phyloP scores from a whole-genome alignment of 2,329 filamentous ascomycete genomes.

The Neonectria punicea region DNA sequence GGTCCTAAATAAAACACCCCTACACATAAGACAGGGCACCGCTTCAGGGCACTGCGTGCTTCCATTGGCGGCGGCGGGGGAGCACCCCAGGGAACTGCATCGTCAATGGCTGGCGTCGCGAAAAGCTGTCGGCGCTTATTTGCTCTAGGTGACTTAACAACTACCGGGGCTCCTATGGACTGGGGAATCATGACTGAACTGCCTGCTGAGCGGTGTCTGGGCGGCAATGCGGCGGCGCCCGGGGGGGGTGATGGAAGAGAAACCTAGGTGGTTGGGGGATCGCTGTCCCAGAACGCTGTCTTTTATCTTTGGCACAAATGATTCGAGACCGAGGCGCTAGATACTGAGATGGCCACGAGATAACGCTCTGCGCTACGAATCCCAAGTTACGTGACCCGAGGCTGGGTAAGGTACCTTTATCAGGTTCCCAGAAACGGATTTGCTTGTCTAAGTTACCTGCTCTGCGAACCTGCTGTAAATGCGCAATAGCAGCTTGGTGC shows the following conservation, averaged over 20 bases:
- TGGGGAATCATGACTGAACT: background rate
- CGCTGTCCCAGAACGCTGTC: background rate
- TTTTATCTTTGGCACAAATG: background rate
- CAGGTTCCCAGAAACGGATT: background rate
- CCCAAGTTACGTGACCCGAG: background rate
- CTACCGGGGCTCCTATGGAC: conserved; percentile 2
- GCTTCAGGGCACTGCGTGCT: background rate
- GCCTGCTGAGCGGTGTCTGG: too few species aligned
- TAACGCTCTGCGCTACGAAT: background rate
- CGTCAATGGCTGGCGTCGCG: background rate
- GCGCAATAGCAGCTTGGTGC: conserved; percentile 1
- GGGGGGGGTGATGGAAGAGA: background rate
- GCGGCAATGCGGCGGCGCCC: background rate
- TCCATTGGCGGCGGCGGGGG: background rate
- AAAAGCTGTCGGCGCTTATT: conserved; percentile 3
- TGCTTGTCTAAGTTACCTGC: too few species aligned
- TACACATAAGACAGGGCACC: background rate
- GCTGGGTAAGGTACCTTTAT: background rate
- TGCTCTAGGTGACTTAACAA: background rate
- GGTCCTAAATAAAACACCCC: background rate
- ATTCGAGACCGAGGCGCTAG: background rate
- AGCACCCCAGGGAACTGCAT: background rate
- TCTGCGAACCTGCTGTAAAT: background rate
- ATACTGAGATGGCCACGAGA: background rate
- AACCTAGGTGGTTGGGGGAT: background rate